These are phyloP conservation scores for Atkinsonella texensis DNA, from an alignment of 2,329 filamentous ascomycete species.

Conservation along the genomic window DNA sequence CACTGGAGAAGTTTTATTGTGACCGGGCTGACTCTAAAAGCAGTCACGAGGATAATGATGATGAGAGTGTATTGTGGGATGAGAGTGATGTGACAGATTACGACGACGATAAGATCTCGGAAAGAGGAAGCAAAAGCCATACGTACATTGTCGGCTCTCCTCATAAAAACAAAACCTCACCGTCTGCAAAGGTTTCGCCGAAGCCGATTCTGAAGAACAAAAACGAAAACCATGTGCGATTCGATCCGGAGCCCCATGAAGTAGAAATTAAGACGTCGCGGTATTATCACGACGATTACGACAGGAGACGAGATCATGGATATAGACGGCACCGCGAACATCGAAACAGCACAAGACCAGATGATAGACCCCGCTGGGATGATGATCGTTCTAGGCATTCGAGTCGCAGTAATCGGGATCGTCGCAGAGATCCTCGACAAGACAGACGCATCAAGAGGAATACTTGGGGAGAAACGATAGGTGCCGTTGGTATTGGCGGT, in stretches of 20 bases:
- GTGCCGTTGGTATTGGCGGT: slow-evolving; percentile 47
- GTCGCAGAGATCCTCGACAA: slow-evolving; percentile 25
- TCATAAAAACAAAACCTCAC: slow-evolving; percentile 20
- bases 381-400: slow-evolving; percentile 20
- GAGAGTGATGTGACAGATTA: slow-evolving; percentile 21
- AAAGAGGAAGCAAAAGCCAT: slow-evolving; percentile 20
- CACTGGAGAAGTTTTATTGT: slow-evolving; percentile 7
- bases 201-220: slow-evolving; percentile 52
- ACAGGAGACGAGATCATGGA: slow-evolving; percentile 12
- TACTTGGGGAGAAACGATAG: slow-evolving; percentile 40
- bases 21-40: slow-evolving; percentile 21
- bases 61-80: slow-evolving; percentile 18
- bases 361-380: slow-evolving; percentile 11
- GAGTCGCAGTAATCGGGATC: slow-evolving; percentile 28
- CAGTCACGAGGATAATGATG: slow-evolving; percentile 20
- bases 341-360: slow-evolving; percentile 12
- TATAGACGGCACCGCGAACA: slow-evolving; percentile 15
- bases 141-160: slow-evolving; percentile 27
- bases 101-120: slow-evolving; percentile 20
- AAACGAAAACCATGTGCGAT: slow-evolving; percentile 44
- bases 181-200: slow-evolving; percentile 27
- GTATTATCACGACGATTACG: slow-evolving; percentile 21
- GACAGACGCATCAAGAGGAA: slow-evolving; percentile 29
- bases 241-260: slow-evolving; percentile 36
- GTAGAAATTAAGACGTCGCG: slow-evolving; percentile 21